These are phyloP conservation scores for Candida maltosa DNA, from an alignment of 805 yeast species.

Conservation along the genomic window DNA sequence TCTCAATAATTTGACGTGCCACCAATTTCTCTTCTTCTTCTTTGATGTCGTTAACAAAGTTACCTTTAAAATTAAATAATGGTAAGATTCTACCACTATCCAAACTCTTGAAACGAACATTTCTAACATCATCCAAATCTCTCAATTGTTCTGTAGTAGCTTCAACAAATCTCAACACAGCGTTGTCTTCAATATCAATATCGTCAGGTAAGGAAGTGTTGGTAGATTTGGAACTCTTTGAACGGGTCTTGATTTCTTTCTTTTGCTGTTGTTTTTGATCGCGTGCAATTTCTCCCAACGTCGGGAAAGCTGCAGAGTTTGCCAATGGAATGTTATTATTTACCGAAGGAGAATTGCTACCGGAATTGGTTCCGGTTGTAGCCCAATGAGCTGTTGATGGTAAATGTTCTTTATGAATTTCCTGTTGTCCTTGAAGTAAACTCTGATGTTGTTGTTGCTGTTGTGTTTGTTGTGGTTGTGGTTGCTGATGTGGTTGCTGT, in stretches of 20 bases:
- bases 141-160: conserved; percentile 42
- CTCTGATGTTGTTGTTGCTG: conserved; percentile 8
- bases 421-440: too few species aligned
- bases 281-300: conserved; percentile 47
- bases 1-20: conserved; percentile 40
- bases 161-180: conserved; percentile 47
- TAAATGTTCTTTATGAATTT: conserved; percentile 40
- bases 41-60: conserved; percentile 26
- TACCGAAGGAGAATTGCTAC: conserved; percentile 34
- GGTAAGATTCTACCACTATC: conserved; percentile 29
- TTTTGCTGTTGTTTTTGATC: conserved; percentile 31
- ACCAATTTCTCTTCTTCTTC: conserved; percentile 33
- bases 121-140: conserved; percentile 30
- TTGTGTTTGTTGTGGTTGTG: too few species aligned
- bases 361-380: conserved; percentile 13
- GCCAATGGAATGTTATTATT: conserved; percentile 35
- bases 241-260: conserved; percentile 24
- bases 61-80: conserved; percentile 45
- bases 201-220: conserved; percentile 42
- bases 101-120: conserved; percentile 17
- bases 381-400: conserved; percentile 76
- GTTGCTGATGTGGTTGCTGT: too few species aligned
- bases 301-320: conserved; percentile 55
- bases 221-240: conserved; percentile 29
- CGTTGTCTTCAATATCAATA: conserved; percentile 41